These are phyloP conservation scores for Stachybotrys chlorohalonatus DNA, from an alignment of 2,329 filamentous ascomycete species.

Conservation along the genomic window DNA sequence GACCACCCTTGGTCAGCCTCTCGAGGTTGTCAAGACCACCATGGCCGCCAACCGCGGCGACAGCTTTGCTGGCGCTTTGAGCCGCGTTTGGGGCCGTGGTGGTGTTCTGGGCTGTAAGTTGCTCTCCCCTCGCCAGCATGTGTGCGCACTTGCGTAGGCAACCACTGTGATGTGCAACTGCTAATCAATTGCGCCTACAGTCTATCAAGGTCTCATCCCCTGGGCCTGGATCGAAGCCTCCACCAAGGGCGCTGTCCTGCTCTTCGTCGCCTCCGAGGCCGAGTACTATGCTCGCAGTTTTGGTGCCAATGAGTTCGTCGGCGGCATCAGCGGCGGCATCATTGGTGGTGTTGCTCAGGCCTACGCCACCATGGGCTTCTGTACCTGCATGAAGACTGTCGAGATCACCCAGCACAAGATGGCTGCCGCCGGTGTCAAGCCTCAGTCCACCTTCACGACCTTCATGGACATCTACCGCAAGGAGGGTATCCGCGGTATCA, in stretches of 20 bases:
- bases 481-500: conserved; percentile 92
- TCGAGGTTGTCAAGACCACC: conserved; percentile 99
- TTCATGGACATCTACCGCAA: conserved; percentile 96
- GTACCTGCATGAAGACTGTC: conserved; percentile 99
- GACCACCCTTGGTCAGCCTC: conserved; percentile 60
- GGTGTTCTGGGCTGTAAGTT: conserved; percentile 87
- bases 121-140: not conserved
- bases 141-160: not conserved
- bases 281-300: conserved; percentile 84
- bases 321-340: conserved; percentile 87
- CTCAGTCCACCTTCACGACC: conserved; percentile 83
- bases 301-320: conserved; percentile 78
- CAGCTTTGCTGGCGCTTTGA: conserved; percentile 71
- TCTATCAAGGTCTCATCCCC: conserved; percentile 98
- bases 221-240: conserved; percentile 99
- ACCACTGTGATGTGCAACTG: not conserved
- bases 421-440: conserved; percentile 71
- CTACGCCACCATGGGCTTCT: conserved; percentile 99
- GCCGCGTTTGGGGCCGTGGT: conserved; percentile 87
- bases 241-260: conserved; percentile 96
- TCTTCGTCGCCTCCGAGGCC: conserved; percentile 97
- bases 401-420: conserved; percentile 99
- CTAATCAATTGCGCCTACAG: conserved; percentile 37
- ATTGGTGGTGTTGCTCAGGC: conserved; percentile 92
- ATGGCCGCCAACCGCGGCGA: conserved; percentile 96